These are phyloP conservation scores for Parvularia atlantis DNA, from an alignment of 78 protist species.

Conservation along the genomic window DNA sequence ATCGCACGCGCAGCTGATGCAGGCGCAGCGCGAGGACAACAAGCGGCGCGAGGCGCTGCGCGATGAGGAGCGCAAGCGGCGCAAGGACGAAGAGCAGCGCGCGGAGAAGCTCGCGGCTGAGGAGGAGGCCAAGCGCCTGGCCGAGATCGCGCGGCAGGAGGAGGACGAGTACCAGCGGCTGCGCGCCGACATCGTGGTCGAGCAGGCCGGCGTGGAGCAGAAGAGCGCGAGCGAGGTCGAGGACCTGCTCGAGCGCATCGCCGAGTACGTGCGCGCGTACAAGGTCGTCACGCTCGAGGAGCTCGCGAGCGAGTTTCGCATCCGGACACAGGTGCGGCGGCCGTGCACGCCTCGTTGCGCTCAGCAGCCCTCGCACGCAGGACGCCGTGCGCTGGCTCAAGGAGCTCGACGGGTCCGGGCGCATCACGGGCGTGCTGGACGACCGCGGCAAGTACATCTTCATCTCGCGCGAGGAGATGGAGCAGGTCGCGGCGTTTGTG, in stretches of 20 bases:
- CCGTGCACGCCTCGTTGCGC: too few relatives aligned
- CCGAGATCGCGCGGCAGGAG: not conserved
- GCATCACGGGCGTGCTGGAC: constrained; percentile 29
- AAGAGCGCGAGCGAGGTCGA: not conserved
- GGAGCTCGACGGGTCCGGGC: constrained; percentile 15
- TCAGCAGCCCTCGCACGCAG: too few relatives aligned
- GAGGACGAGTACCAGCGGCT: constrained; percentile 3
- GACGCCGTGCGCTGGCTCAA: constrained; percentile 7
- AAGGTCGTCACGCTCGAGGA: constrained; percentile 6
- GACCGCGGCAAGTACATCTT: constrained; percentile 42
- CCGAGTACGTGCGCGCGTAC: not conserved
- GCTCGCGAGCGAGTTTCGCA: not conserved
- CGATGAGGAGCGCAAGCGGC: not conserved
- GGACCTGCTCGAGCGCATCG: not conserved
- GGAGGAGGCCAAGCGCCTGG: not conserved
- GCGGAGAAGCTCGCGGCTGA: not conserved
- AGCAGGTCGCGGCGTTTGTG: constrained; percentile 9
- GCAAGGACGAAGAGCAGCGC: not conserved
- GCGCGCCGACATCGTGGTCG: not conserved
- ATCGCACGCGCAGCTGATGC: not conserved
- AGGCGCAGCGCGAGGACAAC: constrained; percentile 7
- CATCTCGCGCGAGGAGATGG: constrained; percentile 19
- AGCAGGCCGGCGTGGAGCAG: not conserved
- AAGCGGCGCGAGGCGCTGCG: not conserved
- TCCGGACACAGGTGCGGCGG: not conserved